Evolutionary conservation across 2,329 filamentous ascomycete genomes (phyloP).

Genomic region (Akanthomyces uredinophilus): DNA sequence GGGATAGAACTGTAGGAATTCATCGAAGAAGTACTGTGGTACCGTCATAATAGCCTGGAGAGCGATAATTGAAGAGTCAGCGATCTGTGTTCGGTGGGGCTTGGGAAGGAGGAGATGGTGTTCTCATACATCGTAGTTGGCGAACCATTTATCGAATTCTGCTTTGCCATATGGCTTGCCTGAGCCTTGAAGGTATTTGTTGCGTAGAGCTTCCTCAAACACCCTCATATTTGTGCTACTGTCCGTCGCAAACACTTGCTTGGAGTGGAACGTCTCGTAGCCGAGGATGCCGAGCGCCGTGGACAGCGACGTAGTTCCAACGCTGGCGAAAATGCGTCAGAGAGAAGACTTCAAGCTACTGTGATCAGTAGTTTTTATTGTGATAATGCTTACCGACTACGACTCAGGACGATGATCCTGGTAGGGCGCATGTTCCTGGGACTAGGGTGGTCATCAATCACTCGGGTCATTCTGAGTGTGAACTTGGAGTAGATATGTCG

Average conservation of each 20-base stretch:
- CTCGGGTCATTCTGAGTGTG: background rate
- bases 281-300: slow-evolving; percentile 29
- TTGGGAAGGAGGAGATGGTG: background rate
- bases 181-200: slow-evolving; percentile 23
- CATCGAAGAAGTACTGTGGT: slow-evolving; percentile 24
- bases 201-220: slow-evolving; percentile 26
- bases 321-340: slow-evolving; percentile 20
- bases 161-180: slow-evolving; percentile 27
- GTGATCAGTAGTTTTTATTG: too few species aligned
- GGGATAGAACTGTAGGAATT: slow-evolving; percentile 27
- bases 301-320: slow-evolving; percentile 31
- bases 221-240: slow-evolving; percentile 22
- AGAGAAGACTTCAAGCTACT: too few species aligned
- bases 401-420: slow-evolving; percentile 33
- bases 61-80: background rate
- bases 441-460: background rate
- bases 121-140: slow-evolving; percentile 30
- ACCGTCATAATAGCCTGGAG: background rate
- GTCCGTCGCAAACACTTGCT: slow-evolving; percentile 24
- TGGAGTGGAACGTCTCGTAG: slow-evolving; percentile 31
- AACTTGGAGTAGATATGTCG: too few species aligned
- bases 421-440: background rate
- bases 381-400: slow-evolving; percentile 29
- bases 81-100: background rate
- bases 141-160: slow-evolving; percentile 37